Evolutionary conservation across 2,329 filamentous ascomycete genomes (phyloP), one percentile per base, ranked within the genome.

Genomic region (Tolypocladium guangdongense): DNA sequence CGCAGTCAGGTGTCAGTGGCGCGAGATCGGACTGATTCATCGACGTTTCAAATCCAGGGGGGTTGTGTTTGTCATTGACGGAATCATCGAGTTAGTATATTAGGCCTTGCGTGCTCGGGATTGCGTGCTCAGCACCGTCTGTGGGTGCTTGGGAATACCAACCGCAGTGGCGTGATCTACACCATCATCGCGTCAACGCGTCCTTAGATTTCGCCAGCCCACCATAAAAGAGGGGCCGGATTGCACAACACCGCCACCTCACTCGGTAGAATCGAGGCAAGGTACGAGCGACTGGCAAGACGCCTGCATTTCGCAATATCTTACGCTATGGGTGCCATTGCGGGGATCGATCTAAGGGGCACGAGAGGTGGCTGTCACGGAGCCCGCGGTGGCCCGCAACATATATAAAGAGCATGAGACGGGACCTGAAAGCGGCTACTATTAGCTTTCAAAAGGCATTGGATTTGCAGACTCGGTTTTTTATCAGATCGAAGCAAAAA

Each of bases 151-250:
- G 12, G 43, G 4, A 32, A 12, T 20, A 2, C 43, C 33, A 39
- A n/a, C 16, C 18, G 35, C 18, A 37, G 49, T 60, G 58, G 55
- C 58, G 58, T 58, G 55, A 60, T 60, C 50, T 46, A 53, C 53
- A 47, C 57, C 53, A 51, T 51, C 54, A 58, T 58, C 55, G 33
- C 58, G 55, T 58, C 57, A 57, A 55, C 51, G 43, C 37, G 8
- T 20, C 24, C 35, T n/a, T 7, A 18, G 24, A 36, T 16, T 16
- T n/a, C 8, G 7, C 4, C 24, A 2, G 24, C 20, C 16, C 45
- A 43, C 48, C 10, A n/a, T n/a, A n/a, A n/a, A 32, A 46, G 43
- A 46, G 43, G 27, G 43, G 43, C 10, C 5, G 27, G 3, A n/a
- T 20, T 20, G 27, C 52, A 49, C 54, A 54, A 47, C 51, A 32